These are phyloP conservation scores for Neoboletus subvelutipes DNA, from an alignment of 768 basidiomycete genomes.

Conservation along the genomic window DNA sequence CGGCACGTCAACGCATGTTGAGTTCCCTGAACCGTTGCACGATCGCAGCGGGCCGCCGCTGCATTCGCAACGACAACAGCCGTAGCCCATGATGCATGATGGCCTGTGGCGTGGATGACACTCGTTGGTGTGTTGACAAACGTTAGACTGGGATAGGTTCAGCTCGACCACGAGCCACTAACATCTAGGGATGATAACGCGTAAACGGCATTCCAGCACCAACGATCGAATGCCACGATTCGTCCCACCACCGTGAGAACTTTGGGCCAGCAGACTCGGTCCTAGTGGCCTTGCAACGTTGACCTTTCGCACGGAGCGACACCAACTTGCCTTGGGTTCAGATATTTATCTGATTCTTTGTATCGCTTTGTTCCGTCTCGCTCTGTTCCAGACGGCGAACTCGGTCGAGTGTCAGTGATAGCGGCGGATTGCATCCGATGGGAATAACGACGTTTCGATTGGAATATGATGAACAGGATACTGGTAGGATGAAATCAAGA, in stretches of 20 bases:
- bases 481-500: constrained; percentile 7
- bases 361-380: constrained; percentile 11
- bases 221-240: neutral
- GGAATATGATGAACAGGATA: constrained; percentile 3
- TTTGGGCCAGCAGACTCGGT: neutral
- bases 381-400: constrained; percentile 12
- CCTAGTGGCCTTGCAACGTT: too few relatives aligned
- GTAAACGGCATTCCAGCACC: neutral
- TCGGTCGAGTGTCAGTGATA: neutral
- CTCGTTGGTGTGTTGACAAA: neutral
- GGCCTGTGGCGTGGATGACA: neutral
- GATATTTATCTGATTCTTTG: neutral
- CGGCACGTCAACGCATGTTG: too few relatives aligned
- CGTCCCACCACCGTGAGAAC: neutral
- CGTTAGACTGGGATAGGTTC: too few relatives aligned
- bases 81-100: too few relatives aligned
- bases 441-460: constrained; percentile 14
- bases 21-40: neutral
- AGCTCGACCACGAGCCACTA: neutral
- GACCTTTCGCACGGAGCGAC: neutral
- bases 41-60: too few relatives aligned
- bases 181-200: neutral
- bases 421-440: constrained; percentile 10
- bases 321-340: neutral
- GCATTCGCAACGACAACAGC: neutral